Evolutionary conservation across 495 filamentous ascomycete genomes (phyloP), one percentile per base, ranked within the genome.

Genomic region (Xylaria scruposa): DNA sequence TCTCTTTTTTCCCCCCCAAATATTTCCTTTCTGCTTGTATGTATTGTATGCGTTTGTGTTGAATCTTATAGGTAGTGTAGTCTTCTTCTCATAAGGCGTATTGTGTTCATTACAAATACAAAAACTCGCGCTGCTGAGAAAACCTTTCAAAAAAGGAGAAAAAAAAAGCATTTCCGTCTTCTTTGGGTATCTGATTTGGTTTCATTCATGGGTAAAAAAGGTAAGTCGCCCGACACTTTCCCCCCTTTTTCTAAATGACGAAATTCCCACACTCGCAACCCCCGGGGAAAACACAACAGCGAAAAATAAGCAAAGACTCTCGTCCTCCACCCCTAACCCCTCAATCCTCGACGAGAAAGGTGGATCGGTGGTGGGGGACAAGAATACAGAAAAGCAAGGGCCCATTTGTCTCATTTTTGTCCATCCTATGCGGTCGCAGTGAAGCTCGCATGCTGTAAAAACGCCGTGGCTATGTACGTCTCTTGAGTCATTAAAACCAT

Each of bases 361-460:
- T 24, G 15, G 31, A 36, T 26, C 1, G 29, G 19, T 9, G 38
- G 33, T 9, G 2, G 4, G 19, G 33, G 15, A 15, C 17, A 40
- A 36, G 33, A 47, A 36, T 19, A 9, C 10, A 17, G 12, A 40
- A 8, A 31, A 29, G 19, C 47, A 42, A 42, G n/a, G 63, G 44
- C 46, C 63, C 26, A 21, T 21, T n/a, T 46, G 49, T 17, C 31
- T 59, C 47, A 63, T 60, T 70, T 21, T 26, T 71, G 72, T 75
- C 75, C 77, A 74, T 77, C 77, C 74, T 77, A 77, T 79, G 77
- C 77, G 73, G 67, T 67, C 70, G 70, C 76, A 72, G 72, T 77
- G 75, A 60, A 73, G 51, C 73, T 40, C 69, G 70, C 66, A 71
- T 65, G 3, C 53, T 70, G 56, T 68, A 64, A 56, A 72, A 60